Conservation (phyloP, 1,284 basidiomycete genomes). For the Melampsora larici-populina region DNA sequence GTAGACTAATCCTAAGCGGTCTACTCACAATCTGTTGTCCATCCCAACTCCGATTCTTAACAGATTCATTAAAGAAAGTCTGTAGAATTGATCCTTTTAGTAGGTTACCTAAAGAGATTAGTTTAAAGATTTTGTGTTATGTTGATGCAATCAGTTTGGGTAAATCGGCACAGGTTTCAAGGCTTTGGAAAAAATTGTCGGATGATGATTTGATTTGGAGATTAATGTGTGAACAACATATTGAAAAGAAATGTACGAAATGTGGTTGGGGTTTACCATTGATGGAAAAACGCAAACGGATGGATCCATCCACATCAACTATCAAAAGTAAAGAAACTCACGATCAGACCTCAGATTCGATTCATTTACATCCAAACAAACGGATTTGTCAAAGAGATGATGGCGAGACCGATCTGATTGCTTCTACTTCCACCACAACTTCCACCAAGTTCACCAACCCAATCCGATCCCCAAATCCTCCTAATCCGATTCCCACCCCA, state of each 20-base stretch:
- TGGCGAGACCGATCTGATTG: constrained; percentile 45
- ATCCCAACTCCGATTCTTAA: constrained; percentile 93
- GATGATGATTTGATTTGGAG: constrained; percentile 96
- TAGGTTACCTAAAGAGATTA: constrained; percentile 84
- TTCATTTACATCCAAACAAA: constrained; percentile 25
- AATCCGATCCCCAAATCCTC: constrained; percentile 6
- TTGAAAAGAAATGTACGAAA: constrained; percentile 93
- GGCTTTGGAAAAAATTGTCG: constrained; percentile 79
- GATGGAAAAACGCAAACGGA: constrained; percentile 65
- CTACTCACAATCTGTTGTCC: constrained; percentile 99
- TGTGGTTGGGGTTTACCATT: constrained; percentile 97
- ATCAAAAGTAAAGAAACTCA: too few species aligned
- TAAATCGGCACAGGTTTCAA: constrained; percentile 88
- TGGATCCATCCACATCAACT: too few species aligned
- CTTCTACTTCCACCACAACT: constrained; percentile 11
- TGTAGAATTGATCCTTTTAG: constrained; percentile 94
- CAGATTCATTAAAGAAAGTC: constrained; percentile 81
- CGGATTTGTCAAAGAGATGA: constrained; percentile 46
- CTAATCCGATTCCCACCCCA: neutral
- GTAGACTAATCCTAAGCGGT: constrained; percentile 90
- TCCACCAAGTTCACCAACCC: neutral
- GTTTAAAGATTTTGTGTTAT: constrained; percentile 81
- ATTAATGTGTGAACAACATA: constrained; percentile 97
- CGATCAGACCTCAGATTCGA: too few species aligned
- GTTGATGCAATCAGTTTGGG: constrained; percentile 95